Evolutionary conservation across 208 protist genomes (phyloP).

Genomic region (Leishmania turanica): DNA sequence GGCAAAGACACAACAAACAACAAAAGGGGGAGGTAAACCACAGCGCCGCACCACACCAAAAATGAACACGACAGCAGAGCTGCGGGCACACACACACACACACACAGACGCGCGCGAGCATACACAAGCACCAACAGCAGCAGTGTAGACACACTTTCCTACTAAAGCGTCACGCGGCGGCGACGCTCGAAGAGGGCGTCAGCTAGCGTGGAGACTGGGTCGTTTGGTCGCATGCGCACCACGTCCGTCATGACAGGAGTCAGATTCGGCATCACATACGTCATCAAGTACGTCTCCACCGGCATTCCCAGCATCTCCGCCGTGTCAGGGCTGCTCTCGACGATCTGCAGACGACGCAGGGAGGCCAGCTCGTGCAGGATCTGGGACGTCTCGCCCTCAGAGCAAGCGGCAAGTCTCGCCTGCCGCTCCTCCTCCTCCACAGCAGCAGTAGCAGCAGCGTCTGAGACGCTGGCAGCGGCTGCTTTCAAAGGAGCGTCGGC

Average conservation of each 20-base stretch:
- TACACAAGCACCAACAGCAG: not conserved
- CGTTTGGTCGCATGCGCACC: constrained; percentile 85
- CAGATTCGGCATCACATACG: constrained; percentile 92
- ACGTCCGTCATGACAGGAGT: constrained; percentile 91
- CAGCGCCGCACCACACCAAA: not conserved
- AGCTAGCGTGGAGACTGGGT: constrained; percentile 92
- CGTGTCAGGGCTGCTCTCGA: constrained; percentile 43
- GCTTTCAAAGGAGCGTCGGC: not conserved
- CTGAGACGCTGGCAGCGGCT: not conserved
- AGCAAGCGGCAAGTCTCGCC: constrained; percentile 25
- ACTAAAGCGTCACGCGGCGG: constrained; percentile 38
- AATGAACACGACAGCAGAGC: not conserved
- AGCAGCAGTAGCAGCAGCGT: constrained; percentile 16
- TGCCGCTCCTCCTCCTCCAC: constrained; percentile 21
- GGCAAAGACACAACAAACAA: not conserved
- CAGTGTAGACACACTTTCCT: not conserved
- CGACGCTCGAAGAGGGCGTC: constrained; percentile 89
- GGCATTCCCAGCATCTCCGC: constrained; percentile 45
- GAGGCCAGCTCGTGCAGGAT: constrained; percentile 46
- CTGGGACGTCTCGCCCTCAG: constrained; percentile 24
- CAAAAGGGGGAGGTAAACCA: not conserved
- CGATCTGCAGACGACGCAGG: constrained; percentile 63
- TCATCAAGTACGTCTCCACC: constrained; percentile 92
- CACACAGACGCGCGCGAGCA: not conserved
- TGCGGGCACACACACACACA: not conserved